Evolutionary conservation across 2,329 filamentous ascomycete genomes (phyloP).

Genomic region (Penicillium sp.): DNA sequence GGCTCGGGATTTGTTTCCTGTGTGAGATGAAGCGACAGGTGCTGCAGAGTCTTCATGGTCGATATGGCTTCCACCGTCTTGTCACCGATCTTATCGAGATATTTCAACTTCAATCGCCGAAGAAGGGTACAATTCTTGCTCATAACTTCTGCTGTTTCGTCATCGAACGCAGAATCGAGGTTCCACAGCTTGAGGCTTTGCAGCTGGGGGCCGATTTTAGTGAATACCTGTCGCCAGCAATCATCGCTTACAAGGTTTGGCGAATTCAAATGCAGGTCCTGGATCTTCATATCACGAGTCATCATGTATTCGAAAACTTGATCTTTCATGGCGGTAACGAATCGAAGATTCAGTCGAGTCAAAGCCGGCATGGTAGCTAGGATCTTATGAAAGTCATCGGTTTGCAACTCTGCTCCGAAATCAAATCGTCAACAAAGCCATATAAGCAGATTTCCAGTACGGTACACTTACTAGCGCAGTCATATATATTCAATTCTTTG

Average conservation of each 20-base stretch:
- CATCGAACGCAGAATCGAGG: constrained; percentile 78
- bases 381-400: constrained; percentile 76
- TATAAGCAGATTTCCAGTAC: neutral
- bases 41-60: constrained; percentile 64
- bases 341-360: constrained; percentile 71
- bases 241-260: constrained; percentile 78
- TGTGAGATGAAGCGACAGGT: constrained; percentile 72
- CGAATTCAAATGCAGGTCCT: constrained; percentile 75
- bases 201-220: constrained; percentile 64
- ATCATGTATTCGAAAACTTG: constrained; percentile 77
- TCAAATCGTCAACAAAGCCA: constrained; percentile 3
- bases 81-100: constrained; percentile 73
- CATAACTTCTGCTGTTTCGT: constrained; percentile 67
- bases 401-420: constrained; percentile 59
- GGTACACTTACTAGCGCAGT: constrained; percentile 55
- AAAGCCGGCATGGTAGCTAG: constrained; percentile 73
- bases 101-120: constrained; percentile 73
- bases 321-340: constrained; percentile 91
- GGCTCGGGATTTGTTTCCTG: constrained; percentile 56
- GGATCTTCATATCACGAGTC: constrained; percentile 68
- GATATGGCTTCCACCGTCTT: constrained; percentile 66
- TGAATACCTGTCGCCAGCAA: constrained; percentile 72
- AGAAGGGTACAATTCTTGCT: constrained; percentile 66
- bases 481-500: constrained; percentile 59
- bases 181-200: constrained; percentile 75